phyloP scores from a whole-genome alignment of 371 early-diverging fungal species.

The Mortierella sp. region DNA sequence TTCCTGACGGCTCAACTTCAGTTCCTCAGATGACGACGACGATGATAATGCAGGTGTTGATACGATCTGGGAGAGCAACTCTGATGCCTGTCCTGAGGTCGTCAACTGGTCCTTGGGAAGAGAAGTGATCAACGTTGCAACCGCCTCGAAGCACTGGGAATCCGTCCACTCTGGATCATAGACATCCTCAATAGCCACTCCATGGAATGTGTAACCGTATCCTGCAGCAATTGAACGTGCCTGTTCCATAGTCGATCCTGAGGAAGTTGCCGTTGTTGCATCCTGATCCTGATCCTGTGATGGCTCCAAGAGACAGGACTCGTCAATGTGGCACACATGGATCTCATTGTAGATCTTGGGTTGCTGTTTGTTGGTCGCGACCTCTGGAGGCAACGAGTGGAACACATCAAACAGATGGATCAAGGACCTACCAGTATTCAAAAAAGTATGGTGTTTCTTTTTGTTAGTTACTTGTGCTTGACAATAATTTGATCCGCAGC shows the following conservation, averaged over 20 bases:
- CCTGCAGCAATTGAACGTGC: constrained; percentile 30
- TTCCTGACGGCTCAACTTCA: constrained; percentile 28
- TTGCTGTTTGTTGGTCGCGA: constrained; percentile 42
- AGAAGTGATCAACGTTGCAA: constrained; percentile 32
- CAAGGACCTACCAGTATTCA: constrained; percentile 19
- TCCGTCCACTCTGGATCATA: constrained; percentile 57
- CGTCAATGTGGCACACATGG: constrained; percentile 53
- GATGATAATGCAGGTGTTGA: not conserved
- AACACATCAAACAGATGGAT: constrained; percentile 55
- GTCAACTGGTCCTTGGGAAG: constrained; percentile 48
- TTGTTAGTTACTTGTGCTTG: not conserved
- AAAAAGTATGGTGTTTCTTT: not conserved
- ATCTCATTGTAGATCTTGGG: constrained; percentile 54
- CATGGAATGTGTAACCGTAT: constrained; percentile 48
- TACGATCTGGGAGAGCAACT: constrained; percentile 37
- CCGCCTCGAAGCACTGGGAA: constrained; percentile 41
- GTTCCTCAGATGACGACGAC: not conserved
- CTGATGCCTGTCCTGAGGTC: constrained; percentile 49
- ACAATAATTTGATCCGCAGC: not conserved
- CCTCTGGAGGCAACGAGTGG: constrained; percentile 45
- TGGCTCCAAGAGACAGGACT: constrained; percentile 36
- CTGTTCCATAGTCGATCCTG: constrained; percentile 39
- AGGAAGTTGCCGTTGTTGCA: not conserved
- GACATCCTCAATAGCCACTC: constrained; percentile 55
- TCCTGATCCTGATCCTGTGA: constrained; percentile 25